Percentiles rank a stretch among this genome's conserved stretches.
These are phyloP conservation scores for Cercospora sp. DNA, from an alignment of 2,329 filamentous ascomycete genomes.

Conservation along the genomic window DNA sequence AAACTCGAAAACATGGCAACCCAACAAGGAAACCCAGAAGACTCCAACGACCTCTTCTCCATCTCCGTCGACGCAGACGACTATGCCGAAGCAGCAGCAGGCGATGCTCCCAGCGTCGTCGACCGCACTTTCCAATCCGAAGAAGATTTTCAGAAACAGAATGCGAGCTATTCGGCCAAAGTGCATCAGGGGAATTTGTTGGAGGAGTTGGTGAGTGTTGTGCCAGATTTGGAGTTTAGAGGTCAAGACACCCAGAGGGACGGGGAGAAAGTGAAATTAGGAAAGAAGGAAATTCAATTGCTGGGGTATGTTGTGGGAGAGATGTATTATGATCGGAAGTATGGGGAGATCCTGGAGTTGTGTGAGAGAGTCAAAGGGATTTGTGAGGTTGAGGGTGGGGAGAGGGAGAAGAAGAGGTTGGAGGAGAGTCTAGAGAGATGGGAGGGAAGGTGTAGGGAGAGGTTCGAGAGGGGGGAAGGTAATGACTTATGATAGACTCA, in stretches of 20 bases:
- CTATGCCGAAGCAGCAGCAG: constrained; percentile 36
- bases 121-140: constrained; percentile 39
- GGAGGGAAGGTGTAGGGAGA: constrained; percentile 8
- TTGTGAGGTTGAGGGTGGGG: constrained; percentile 28
- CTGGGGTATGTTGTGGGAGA: constrained; percentile 58
- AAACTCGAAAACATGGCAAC: neutral
- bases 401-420: constrained; percentile 28
- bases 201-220: constrained; percentile 23
- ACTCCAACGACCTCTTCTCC: constrained; percentile 31
- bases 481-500: neutral
- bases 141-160: constrained; percentile 35
- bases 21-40: constrained; percentile 15
- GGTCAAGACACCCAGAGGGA: neutral
- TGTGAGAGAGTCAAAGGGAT: constrained; percentile 29
- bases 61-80: constrained; percentile 38
- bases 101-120: constrained; percentile 27
- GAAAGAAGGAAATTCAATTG: constrained; percentile 35
- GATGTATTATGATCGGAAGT: constrained; percentile 60
- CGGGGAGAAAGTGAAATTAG: constrained; percentile 24
- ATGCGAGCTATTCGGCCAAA: constrained; percentile 36
- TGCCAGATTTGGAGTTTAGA: constrained; percentile 22
- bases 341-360: constrained; percentile 46
- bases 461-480: neutral
- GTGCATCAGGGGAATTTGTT: constrained; percentile 34
- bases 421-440: constrained; percentile 24